Evolutionary conservation across 768 basidiomycete species (phyloP).

Genomic region (Baorangia bicolor): DNA sequence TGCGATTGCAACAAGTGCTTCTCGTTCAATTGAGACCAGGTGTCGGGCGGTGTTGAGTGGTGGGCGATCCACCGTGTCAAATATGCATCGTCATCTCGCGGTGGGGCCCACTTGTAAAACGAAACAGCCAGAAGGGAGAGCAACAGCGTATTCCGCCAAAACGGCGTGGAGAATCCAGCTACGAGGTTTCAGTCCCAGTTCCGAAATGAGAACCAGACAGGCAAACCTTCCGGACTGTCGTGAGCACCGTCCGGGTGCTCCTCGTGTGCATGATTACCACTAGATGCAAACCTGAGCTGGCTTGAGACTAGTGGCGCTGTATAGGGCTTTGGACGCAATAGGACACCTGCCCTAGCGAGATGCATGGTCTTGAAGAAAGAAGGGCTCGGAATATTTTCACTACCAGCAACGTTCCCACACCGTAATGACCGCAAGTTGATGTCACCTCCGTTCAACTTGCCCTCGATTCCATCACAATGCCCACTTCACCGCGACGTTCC

Average conservation of each 20-base stretch:
- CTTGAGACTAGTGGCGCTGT: constrained; percentile 24
- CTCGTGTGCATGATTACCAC: constrained; percentile 43
- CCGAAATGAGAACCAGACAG: not conserved
- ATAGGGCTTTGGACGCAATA: constrained; percentile 36
- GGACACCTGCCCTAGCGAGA: constrained; percentile 39
- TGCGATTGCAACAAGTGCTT: constrained; percentile 49
- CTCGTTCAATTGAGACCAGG: constrained; percentile 56
- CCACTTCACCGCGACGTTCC: constrained; percentile 33
- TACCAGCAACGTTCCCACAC: constrained; percentile 18
- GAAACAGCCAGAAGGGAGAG: constrained; percentile 48
- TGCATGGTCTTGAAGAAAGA: constrained; percentile 15
- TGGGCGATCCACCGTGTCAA: constrained; percentile 66
- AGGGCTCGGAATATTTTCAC: not conserved
- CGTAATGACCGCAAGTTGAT: not conserved
- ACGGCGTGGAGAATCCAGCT: constrained; percentile 57
- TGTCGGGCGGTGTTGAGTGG: constrained; percentile 51
- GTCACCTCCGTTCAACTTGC: not conserved
- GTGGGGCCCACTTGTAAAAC: constrained; percentile 69
- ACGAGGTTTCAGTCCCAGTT: constrained; percentile 2
- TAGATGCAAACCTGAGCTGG: constrained; percentile 45
- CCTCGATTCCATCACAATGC: constrained; percentile 18
- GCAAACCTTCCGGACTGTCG: constrained; percentile 61
- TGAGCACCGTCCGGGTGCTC: constrained; percentile 38
- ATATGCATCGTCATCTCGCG: constrained; percentile 56
- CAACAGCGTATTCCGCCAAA: constrained; percentile 67